Evolutionary conservation across 306 rosid species (phyloP), one percentile per base, ranked within the genome.

Genomic region (Macrotyloma uniflorum): DNA sequence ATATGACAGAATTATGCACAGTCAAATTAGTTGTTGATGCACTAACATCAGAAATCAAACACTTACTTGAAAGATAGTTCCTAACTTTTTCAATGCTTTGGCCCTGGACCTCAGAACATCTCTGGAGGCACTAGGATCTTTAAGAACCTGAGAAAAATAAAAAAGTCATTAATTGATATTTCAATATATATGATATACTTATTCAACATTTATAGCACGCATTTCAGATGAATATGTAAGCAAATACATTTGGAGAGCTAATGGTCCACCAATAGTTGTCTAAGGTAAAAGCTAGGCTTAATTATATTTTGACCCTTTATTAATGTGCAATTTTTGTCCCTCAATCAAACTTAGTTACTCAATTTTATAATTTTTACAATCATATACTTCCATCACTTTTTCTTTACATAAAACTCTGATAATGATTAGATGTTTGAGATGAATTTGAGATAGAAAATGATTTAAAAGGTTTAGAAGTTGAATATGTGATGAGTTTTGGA

Each of bases 31-130:
- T 42, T 47, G 9, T 51, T 32, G 47, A 22, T 46, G 72, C 82
- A 80, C 35, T 22, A 30, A 69, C 42, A 73, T 47, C 18, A 59
- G 19, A 72, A 70, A 74, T 67, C 78, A 80, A 30, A 53, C 4
- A 72, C 89, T 85, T 87, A 96, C 99, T 85, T 96, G 98, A 85
- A 96, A 87, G 78, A 96, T 65, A 14, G 97, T 81, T 84, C 99
- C 99, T 12, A 90, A 70, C 88, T 85, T 88, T 71, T 80, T 91
- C 86, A 96, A 68, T 50, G 89, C 98, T 69, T 72, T 51, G 59
- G 97, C 97, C 76, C 99, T 85, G 46, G 45, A 24, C 83, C 3
- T 93, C 83, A 93, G 72, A 82, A 83, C 91, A 24, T 96, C 97
- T 88, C 68, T 96, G 58, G 98, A 80, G 24, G 30, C 96, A 46